phyloP scores from a whole-genome alignment of 768 basidiomycete species.

The Kwoniella pini region DNA sequence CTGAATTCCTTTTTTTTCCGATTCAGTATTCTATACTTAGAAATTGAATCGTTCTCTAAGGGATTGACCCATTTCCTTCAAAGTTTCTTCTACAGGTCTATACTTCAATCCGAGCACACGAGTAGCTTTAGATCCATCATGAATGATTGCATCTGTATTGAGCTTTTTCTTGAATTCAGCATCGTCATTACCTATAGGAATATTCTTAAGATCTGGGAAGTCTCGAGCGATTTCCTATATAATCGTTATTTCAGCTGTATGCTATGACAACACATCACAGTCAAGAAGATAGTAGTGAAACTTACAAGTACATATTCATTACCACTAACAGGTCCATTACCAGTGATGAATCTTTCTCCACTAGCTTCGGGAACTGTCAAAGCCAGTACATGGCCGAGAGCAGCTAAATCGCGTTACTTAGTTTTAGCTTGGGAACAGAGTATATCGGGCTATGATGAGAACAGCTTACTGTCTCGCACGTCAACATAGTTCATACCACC shows the following conservation, averaged over 20 bases:
- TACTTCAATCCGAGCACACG: conserved; percentile 45
- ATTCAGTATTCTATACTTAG: conserved; percentile 5
- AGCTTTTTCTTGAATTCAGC: conserved; percentile 29
- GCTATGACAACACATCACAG: too few species aligned
- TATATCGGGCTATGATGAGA: too few species aligned
- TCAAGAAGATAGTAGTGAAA: neutral
- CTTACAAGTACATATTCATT: conserved; percentile 50
- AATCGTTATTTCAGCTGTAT: neutral
- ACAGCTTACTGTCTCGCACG: conserved; percentile 37
- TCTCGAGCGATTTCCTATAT: conserved; percentile 12
- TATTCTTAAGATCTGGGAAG: conserved; percentile 40
- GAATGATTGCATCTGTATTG: conserved; percentile 18
- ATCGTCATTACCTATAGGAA: conserved; percentile 41
- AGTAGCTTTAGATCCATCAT: conserved; percentile 40
- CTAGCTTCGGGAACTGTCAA: conserved; percentile 61
- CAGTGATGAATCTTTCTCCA: conserved; percentile 63
- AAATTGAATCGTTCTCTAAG: conserved; percentile 35
- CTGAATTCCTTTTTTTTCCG: too few species aligned
- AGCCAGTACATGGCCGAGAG: conserved; percentile 61
- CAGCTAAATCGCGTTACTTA: conserved; percentile 58
- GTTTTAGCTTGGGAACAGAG: neutral
- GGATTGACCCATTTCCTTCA: conserved; percentile 38
- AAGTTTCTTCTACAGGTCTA: conserved; percentile 22
- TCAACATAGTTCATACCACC: conserved; percentile 46
- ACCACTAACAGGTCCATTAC: conserved; percentile 47